Base-by-base conservation (phyloP, 768 basidiomycete species). In the Pisolithus marmoratus region DNA sequence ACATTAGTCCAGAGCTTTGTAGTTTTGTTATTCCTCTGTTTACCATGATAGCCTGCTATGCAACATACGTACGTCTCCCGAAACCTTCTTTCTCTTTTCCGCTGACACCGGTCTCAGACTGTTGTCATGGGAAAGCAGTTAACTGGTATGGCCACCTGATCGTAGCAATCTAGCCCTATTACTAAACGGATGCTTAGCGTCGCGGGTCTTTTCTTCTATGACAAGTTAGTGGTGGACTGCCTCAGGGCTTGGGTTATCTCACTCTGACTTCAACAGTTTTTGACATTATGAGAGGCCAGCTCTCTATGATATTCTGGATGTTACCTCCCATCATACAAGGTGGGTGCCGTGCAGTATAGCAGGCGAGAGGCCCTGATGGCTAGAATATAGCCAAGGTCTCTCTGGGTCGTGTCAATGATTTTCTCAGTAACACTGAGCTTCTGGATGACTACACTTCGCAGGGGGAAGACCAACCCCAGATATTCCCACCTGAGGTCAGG, bases 31-130 rank as follows among this genome's bases (percentile, higher is more conserved):
- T 87, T 41, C 87, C 87, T 0, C 63, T 87, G 8, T 36, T 79
- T 1, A 82, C 79, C 27, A 89, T 88, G 86, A 59, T 84, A 38
- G 74, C 78, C 15, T 83, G 84, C 1, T 88, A 80, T 58, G 71
- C 75, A 2, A 72, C 79, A 7, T 87, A 83, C 54, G 74, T 83
- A 66, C 49, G 79, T 62, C 8, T 36, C 17, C 36, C 3, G 26
- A 12, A 23, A 22, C 7, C 12, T 12, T 7, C n/a, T 24, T 20
- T 5, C 4, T n/a, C 24, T 11, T 20, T 8, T 23, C 23, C 15
- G 15, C 24, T 44, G 5, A 42, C 27, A 14, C n/a, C 20, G 3
- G 29, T 37, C n/a, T n/a, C 40, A 58, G 58, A 58, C 58, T 29
- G 15, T 56, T 0, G 22, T 57, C 23, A 58, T 58, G 58, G 52